Percentiles rank a stretch among this genome's conserved stretches.
phyloP scores from a whole-genome alignment of 169 alveolate species.

The Plasmodium ovale region DNA sequence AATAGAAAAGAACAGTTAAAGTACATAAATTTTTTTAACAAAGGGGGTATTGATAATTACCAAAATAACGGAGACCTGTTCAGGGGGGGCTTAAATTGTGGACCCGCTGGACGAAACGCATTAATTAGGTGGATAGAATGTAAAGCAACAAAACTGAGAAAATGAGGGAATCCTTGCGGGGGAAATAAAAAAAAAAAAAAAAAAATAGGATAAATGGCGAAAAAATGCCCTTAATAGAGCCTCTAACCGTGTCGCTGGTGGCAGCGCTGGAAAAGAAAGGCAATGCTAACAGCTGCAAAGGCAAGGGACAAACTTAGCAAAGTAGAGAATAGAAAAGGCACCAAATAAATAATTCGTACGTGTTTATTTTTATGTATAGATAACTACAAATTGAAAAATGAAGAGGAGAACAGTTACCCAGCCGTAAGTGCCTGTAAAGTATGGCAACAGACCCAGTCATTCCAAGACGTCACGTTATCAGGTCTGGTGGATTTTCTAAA shows the following conservation, averaged over 20 bases:
- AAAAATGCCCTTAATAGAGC: too few species aligned
- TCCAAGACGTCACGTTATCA: constrained; percentile 81
- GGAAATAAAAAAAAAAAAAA: not conserved
- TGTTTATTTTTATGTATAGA: constrained; percentile 70
- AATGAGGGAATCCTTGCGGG: not conserved
- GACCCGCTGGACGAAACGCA: constrained; percentile 87
- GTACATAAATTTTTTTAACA: constrained; percentile 23
- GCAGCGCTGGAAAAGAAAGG: too few species aligned
- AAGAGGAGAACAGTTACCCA: constrained; percentile 81
- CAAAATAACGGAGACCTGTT: constrained; percentile 14
- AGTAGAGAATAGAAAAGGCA: not conserved
- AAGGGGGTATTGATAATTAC: constrained; percentile 6
- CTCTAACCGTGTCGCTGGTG: too few species aligned
- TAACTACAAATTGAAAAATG: constrained; percentile 82
- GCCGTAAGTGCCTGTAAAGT: constrained; percentile 85
- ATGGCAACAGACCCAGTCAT: constrained; percentile 87
- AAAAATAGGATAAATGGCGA: not conserved
- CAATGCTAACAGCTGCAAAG: too few species aligned
- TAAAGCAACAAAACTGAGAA: constrained; percentile 21
- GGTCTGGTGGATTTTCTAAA: constrained; percentile 84
- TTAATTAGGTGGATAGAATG: constrained; percentile 87
- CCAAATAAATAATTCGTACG: not conserved
- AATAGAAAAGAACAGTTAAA: constrained; percentile 35
- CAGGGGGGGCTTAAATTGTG: constrained; percentile 84
- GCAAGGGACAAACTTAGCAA: not conserved